Conservation (phyloP, 163 green algal species). For the Trebouxiophyceae sp. region DNA sequence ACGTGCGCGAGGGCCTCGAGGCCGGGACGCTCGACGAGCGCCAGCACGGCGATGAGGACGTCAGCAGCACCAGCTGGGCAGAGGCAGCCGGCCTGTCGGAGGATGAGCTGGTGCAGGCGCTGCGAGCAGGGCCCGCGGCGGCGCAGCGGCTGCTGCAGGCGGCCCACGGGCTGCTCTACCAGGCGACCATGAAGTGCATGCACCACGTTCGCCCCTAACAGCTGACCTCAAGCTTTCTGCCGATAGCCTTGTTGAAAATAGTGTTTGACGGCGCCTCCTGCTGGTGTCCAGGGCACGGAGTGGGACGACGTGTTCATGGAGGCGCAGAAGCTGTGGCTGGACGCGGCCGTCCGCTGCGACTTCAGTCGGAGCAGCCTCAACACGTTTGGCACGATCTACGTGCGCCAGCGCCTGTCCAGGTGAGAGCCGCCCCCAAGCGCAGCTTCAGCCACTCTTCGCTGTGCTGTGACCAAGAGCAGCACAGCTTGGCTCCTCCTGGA, state of each 20-base stretch:
- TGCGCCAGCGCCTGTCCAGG: not conserved
- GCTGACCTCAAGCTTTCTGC: too few species aligned
- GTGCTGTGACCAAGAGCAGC: too few species aligned
- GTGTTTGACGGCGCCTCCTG: too few species aligned
- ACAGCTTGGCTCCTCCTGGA: too few species aligned
- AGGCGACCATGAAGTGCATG: not conserved
- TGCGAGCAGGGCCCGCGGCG: slow-evolving; percentile 18
- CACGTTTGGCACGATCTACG: not conserved
- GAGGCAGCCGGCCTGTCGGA: slow-evolving; percentile 1
- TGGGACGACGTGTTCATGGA: not conserved
- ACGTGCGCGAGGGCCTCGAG: too few species aligned
- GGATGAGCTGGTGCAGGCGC: slow-evolving; percentile 7
- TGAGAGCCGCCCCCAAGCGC: too few species aligned
- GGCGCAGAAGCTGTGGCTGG: not conserved
- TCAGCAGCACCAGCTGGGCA: too few species aligned
- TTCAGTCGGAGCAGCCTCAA: not conserved
- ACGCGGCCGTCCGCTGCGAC: not conserved
- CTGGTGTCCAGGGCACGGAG: not conserved
- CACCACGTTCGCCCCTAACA: not conserved
- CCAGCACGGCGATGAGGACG: too few species aligned
- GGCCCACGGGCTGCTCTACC: not conserved
- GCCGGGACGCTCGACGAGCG: too few species aligned
- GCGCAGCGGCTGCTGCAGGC: slow-evolving; percentile 27
- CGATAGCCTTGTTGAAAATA: too few species aligned
- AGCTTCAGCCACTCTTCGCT: too few species aligned